phyloP scores from a whole-genome alignment of 805 yeast species.

The Geotrichum ghanense region DNA sequence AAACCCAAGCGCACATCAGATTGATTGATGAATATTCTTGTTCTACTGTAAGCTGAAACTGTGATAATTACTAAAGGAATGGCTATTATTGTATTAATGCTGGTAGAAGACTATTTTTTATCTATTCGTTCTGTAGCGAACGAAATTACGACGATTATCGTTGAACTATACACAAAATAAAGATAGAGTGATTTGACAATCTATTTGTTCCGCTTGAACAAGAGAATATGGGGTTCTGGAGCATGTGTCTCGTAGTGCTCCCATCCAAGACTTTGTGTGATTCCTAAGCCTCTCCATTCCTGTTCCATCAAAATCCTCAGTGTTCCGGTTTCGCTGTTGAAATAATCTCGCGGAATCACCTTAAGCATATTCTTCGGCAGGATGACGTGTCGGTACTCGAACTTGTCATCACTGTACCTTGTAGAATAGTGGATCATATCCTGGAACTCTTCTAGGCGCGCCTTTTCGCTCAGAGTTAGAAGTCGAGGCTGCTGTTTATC shows the following conservation, averaged over 20 bases:
- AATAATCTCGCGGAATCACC: conserved; percentile 87
- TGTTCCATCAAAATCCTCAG: conserved; percentile 83
- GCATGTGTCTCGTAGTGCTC: conserved; percentile 94
- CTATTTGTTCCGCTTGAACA: conserved; percentile 42
- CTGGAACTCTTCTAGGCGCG: conserved; percentile 79
- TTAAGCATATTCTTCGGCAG: conserved; percentile 93
- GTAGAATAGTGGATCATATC: conserved; percentile 93
- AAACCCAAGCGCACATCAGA: too few relatives aligned
- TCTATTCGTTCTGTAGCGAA: too few relatives aligned
- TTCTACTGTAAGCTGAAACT: too few relatives aligned
- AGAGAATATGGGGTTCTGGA: conserved; percentile 94
- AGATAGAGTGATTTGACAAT: neutral
- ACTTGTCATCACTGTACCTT: conserved; percentile 79
- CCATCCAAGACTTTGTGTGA: conserved; percentile 97
- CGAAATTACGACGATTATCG: too few relatives aligned
- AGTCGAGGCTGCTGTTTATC: conserved; percentile 36
- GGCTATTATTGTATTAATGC: too few relatives aligned
- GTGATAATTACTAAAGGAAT: too few relatives aligned
- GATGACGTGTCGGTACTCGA: conserved; percentile 90
- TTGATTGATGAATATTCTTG: too few relatives aligned
- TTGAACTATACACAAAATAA: neutral
- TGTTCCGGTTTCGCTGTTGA: conserved; percentile 88
- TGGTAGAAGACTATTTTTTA: too few relatives aligned
- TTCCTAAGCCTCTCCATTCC: conserved; percentile 98
- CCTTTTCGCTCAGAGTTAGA: conserved; percentile 72